Base-by-base conservation (phyloP, 768 basidiomycete species). In the Lentinula raphanica region DNA sequence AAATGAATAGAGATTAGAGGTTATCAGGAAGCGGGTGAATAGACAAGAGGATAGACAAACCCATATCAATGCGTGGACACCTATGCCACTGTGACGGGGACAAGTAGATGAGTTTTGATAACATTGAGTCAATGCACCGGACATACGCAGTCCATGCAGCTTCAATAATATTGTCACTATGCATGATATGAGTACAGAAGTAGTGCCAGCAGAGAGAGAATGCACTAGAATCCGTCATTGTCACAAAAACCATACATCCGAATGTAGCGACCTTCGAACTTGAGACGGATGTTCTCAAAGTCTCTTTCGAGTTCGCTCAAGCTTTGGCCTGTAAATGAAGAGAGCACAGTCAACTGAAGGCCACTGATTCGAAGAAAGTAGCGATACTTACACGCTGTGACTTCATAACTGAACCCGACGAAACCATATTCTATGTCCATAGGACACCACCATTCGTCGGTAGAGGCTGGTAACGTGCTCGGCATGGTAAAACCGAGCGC, bases 391-490 rank as follows among this genome's bases (percentile, higher is more conserved):
- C 87, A 89, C 11, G 72, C 76, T 40, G 84, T 80, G 23, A 90
- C 76, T 64, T 88, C 88, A 62, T 91, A 91, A 67, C 86, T 86
- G 69, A 91, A 86, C 0, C 88, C 89, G 50, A 90, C 70, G 66
- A 91, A 91, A 0, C 81, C 89, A 63, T 88, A 90, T 66, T 92
- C 89, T 0, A 79, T 82, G 55, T 72, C 69, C 36, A 71, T 66
- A 56, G 79, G 67, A 66, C 89, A 92, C 89, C 88, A 86, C 85
- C 85, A 86, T 53, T 74, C 72, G 9, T 71, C 69, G 35, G 75
- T 57, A 1, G 78, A 78, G 1, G 67, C 57, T 0, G 86, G 86
- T 8, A 79, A 65, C 1, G 64, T 48, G 1, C 68, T 64, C 3
- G 88, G 88, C 82, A 83, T 87, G 9, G 62, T 66, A 63, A 87